Base-by-base conservation (phyloP, 106 monocot genomes). In the Dendrobium officinale region DNA sequence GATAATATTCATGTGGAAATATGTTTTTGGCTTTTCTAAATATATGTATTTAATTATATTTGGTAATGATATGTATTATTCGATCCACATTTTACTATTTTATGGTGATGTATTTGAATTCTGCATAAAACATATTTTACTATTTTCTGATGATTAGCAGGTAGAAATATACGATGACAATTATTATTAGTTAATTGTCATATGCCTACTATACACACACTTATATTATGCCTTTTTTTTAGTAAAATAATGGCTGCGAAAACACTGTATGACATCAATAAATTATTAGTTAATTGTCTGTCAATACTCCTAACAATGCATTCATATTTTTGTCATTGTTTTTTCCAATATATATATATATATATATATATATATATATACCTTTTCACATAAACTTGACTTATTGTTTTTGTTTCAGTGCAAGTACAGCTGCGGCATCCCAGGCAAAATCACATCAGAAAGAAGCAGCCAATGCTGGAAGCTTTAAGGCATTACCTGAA, bases 331-430 rank as follows among this genome's bases (percentile, higher is more conserved):
- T 48, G 48, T 48, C n/a, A 59, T 59, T 59, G 59, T 15, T 59
- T 59, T 37, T 37, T 37, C 37, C 37, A 37, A 37, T 37, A 37
- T 37, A 37, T 37, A 37, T 37, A 37, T 37, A 37, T 37, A 37
- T 61, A 6, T 3, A n/a, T 27, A 27, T 27, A 27, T 27, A 37
- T 37, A 37, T 37, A 37, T 37, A 37, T 64, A 6, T 3, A n/a
- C 5, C 20, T 11, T 64, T 26, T 22, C 22, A 9, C 64, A 6
- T 66, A 22, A 24, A 66, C 26, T 26, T 66, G 26, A 66, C 64
- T 51, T 51, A 10, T 22, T 66, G 64, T 26, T 24, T 66, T 66
- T 22, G 26, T 59, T 40, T 37, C 86, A 93, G 93, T 59, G 88
- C 79, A 15, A 80, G 85, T 70, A 81, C 77, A 80, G 86, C 15